Percentiles rank a stretch among this genome's conserved stretches.
These are phyloP conservation scores for Aspergillus sp. DNA, from an alignment of 2,329 filamentous ascomycete species.

Conservation along the genomic window DNA sequence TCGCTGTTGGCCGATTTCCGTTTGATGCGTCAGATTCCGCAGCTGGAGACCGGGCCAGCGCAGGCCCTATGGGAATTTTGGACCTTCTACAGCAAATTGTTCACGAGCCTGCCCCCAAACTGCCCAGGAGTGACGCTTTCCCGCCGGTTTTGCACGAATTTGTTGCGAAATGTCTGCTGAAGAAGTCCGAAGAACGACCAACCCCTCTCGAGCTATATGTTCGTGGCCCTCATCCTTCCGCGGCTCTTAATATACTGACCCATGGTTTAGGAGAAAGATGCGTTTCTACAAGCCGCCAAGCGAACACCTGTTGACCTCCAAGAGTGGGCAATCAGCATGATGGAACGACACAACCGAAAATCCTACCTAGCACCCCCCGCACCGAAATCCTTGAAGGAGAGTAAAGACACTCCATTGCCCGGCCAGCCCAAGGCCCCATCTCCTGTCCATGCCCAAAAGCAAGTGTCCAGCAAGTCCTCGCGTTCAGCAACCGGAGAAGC, in stretches of 20 bases:
- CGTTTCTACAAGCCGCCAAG: slow-evolving; percentile 95
- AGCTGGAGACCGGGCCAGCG: slow-evolving; percentile 65
- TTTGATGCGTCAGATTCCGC: slow-evolving; percentile 82
- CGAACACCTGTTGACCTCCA: slow-evolving; percentile 90
- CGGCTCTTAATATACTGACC: slow-evolving; percentile 23
- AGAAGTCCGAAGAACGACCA: slow-evolving; percentile 82
- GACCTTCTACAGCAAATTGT: slow-evolving; percentile 97
- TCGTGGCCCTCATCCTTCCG: slow-evolving; percentile 39
- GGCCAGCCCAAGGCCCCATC: slow-evolving; percentile 17
- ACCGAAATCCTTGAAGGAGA: slow-evolving; percentile 68
- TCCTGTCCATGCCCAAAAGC: background rate
- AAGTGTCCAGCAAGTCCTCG: slow-evolving; percentile 20
- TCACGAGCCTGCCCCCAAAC: slow-evolving; percentile 85
- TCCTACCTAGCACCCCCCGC: slow-evolving; percentile 85
- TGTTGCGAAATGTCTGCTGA: slow-evolving; percentile 92
- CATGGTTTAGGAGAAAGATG: slow-evolving; percentile 71
- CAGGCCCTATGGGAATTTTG: slow-evolving; percentile 84
- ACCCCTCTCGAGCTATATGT: slow-evolving; percentile 93
- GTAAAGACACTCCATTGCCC: slow-evolving; percentile 33
- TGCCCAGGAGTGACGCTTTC: slow-evolving; percentile 97
- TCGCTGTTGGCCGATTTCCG: slow-evolving; percentile 95
- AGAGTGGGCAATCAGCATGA: slow-evolving; percentile 90
- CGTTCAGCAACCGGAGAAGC: slow-evolving; percentile 70
- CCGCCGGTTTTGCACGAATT: slow-evolving; percentile 93
- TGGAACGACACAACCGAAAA: slow-evolving; percentile 93